These are phyloP conservation scores for Alternaria viburni DNA, from an alignment of 2,329 filamentous ascomycete species.

Conservation along the genomic window DNA sequence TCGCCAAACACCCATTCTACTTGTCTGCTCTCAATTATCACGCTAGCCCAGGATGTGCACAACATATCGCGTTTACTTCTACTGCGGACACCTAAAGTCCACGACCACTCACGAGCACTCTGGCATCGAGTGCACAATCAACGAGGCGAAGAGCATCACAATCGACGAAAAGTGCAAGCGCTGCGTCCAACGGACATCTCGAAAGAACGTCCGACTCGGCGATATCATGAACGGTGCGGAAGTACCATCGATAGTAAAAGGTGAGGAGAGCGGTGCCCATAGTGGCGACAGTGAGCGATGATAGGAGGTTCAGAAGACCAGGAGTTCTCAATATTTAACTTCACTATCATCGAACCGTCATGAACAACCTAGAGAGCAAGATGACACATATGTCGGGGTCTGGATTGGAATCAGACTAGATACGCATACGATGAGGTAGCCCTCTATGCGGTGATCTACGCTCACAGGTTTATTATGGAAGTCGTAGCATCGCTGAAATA, in stretches of 20 bases:
- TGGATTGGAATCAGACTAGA: background rate
- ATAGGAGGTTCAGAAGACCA: background rate
- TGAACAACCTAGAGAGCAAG: background rate
- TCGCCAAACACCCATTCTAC: background rate
- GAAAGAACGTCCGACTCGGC: background rate
- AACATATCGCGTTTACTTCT: background rate
- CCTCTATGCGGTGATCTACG: background rate
- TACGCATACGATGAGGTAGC: background rate
- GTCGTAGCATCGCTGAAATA: background rate
- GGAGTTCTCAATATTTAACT: background rate
- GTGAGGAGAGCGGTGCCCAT: background rate
- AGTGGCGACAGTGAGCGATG: background rate
- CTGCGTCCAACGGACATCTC: background rate
- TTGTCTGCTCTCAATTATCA: background rate
- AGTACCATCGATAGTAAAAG: background rate
- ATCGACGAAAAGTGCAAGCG: background rate
- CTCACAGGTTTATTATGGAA: background rate
- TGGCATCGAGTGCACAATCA: background rate
- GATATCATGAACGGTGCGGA: background rate
- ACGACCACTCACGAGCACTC: background rate
- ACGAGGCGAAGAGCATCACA: background rate
- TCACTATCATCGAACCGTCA: background rate
- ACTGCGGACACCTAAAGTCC: constrained; percentile 2
- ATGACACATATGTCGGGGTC: background rate
- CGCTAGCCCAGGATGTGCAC: background rate